phyloP scores from a whole-genome alignment of 768 basidiomycete genomes.

The Sistotremastrum suecicum region DNA sequence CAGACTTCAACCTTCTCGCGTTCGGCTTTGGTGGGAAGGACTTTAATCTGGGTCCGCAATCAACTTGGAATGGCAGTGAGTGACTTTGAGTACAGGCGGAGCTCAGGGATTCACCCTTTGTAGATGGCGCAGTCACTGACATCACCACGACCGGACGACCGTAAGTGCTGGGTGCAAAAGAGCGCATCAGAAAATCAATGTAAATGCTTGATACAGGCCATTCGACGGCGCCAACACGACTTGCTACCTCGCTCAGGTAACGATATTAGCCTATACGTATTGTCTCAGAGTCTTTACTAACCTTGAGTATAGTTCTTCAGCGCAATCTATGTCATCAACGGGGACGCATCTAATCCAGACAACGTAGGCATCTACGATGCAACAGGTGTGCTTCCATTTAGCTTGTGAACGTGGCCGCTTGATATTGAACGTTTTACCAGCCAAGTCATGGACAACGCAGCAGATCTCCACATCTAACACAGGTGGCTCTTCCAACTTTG shows the following conservation, averaged over 20 bases:
- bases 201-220: constrained; percentile 26
- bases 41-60: constrained; percentile 62
- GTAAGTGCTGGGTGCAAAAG: constrained; percentile 28
- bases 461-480: constrained; percentile 21
- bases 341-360: constrained; percentile 53
- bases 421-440: constrained; percentile 5
- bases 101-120: not conserved
- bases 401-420: not conserved
- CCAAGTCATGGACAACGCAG: constrained; percentile 71
- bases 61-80: constrained; percentile 48
- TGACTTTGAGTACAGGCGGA: constrained; percentile 1
- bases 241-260: constrained; percentile 61
- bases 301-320: constrained; percentile 52
- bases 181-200: not conserved
- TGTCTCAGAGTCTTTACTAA: not conserved
- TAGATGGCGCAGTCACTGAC: constrained; percentile 28
- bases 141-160: constrained; percentile 67
- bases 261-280: constrained; percentile 3
- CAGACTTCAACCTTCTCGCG: constrained; percentile 69
- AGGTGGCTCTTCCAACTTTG: constrained; percentile 28
- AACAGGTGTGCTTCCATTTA: constrained; percentile 5
- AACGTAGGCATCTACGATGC: constrained; percentile 76
- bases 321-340: constrained; percentile 74
- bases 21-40: constrained; percentile 79
- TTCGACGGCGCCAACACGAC: constrained; percentile 50